A percentile compares a stretch with the other conserved stretches of the same genome.
Evolutionary conservation across 805 yeast genomes (phyloP).

Genomic region (Candida dendrica): DNA sequence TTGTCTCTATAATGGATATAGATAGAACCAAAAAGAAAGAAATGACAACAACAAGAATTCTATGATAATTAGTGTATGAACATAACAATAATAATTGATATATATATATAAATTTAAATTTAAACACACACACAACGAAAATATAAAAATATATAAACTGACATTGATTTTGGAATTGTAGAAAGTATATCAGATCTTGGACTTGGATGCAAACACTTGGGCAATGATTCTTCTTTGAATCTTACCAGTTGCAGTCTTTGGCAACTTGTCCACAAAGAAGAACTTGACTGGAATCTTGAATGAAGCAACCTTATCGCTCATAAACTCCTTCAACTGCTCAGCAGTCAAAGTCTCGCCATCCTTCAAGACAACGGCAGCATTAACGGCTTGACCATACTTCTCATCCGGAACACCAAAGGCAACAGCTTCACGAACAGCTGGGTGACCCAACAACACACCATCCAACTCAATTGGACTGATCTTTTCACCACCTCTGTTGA

Average conservation of each 20-base stretch:
- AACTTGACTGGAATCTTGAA: constrained; percentile 57
- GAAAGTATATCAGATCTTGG: constrained; percentile 19
- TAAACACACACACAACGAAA: too few relatives aligned
- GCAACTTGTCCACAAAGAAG: constrained; percentile 52
- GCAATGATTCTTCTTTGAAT: constrained; percentile 64
- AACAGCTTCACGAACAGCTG: constrained; percentile 63
- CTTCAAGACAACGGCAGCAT: constrained; percentile 60
- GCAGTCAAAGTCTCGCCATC: constrained; percentile 29
- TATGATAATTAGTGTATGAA: too few relatives aligned
- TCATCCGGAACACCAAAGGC: constrained; percentile 61
- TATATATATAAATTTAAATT: neutral
- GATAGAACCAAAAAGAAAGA: too few relatives aligned
- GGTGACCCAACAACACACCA: constrained; percentile 50
- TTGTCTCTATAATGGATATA: constrained; percentile 65
- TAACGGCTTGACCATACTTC: constrained; percentile 64
- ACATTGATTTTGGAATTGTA: too few relatives aligned
- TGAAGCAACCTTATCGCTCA: constrained; percentile 39
- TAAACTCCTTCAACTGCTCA: constrained; percentile 38
- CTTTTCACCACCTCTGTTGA: constrained; percentile 74
- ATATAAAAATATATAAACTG: too few relatives aligned
- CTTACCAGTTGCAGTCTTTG: constrained; percentile 76
- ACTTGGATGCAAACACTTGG: constrained; percentile 35
- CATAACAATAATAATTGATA: too few relatives aligned
- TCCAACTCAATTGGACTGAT: constrained; percentile 70
- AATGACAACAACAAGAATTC: too few relatives aligned